Percentiles rank a stretch among this genome's conserved stretches.
Conservation (phyloP, 1,139 yeast genomes). For the Taphrina deformans region DNA sequence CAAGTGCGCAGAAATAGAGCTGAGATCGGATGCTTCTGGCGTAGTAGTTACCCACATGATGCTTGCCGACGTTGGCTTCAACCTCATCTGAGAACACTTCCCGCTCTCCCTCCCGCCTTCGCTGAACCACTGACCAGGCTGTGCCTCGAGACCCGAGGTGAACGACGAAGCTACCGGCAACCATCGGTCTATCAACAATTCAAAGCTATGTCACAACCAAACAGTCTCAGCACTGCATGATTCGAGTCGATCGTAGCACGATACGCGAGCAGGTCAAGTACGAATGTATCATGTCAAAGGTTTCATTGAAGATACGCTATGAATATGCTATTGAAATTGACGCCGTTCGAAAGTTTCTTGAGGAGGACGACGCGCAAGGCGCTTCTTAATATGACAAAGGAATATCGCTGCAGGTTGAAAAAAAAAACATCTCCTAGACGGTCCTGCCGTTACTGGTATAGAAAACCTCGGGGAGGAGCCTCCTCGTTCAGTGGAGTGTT, state of each 20-base stretch:
- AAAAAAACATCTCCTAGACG: too few relatives aligned
- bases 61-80: background rate
- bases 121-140: background rate
- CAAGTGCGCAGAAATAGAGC: too few relatives aligned
- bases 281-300: too few relatives aligned
- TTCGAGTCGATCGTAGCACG: too few relatives aligned
- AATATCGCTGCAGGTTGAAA: background rate
- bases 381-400: slow-evolving; percentile 1
- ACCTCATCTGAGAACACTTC: background rate
- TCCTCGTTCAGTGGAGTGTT: background rate
- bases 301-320: background rate
- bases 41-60: background rate
- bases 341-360: background rate
- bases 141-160: background rate
- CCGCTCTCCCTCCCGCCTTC: too few relatives aligned
- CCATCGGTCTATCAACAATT: too few relatives aligned
- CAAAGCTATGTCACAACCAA: too few relatives aligned
- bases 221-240: too few relatives aligned
- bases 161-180: too few relatives aligned
- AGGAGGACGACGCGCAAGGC: background rate
- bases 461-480: slow-evolving; percentile 10
- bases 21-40: too few relatives aligned
- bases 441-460: slow-evolving; percentile 9
- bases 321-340: background rate
- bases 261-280: too few relatives aligned